A percentile compares a stretch with the other conserved stretches of the same genome.
Conservation (phyloP, 192 early-diverging fungal genomes). For the Dispira parvispora region DNA sequence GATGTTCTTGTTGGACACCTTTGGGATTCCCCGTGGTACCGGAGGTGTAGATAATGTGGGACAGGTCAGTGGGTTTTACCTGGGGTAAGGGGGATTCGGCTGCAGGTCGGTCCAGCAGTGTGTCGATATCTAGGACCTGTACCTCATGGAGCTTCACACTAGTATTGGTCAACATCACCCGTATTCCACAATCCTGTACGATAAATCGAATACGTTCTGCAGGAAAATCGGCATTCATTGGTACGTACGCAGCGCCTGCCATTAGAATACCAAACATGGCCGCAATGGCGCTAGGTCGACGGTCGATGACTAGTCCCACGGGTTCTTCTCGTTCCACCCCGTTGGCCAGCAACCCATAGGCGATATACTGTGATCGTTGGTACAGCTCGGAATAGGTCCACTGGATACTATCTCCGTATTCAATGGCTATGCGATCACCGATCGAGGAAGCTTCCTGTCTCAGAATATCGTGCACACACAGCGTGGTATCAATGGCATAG, state of each 20-base stretch:
- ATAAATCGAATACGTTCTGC: neutral
- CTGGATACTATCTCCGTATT: neutral
- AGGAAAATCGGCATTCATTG: neutral
- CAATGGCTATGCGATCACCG: neutral
- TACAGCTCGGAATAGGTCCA: constrained; percentile 1
- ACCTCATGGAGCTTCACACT: neutral
- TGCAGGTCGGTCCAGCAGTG: no score
- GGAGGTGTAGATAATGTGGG: constrained; percentile 7
- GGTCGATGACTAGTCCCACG: neutral
- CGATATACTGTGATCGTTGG: neutral
- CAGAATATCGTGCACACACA: neutral
- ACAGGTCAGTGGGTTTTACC: neutral
- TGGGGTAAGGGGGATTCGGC: neutral
- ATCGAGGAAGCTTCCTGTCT: neutral
- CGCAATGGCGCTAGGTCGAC: neutral
- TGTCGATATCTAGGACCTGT: neutral
- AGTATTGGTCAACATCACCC: neutral
- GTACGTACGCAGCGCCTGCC: constrained; percentile 1
- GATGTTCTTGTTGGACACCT: neutral
- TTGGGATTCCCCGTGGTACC: constrained; percentile 5
- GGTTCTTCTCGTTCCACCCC: neutral
- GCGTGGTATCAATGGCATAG: no score
- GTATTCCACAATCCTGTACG: neutral
- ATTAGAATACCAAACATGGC: neutral
- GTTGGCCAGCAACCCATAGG: neutral